These are phyloP conservation scores for Hsuehochloa calcarea DNA, from an alignment of 176 grass and related monocot species.

Conservation along the genomic window DNA sequence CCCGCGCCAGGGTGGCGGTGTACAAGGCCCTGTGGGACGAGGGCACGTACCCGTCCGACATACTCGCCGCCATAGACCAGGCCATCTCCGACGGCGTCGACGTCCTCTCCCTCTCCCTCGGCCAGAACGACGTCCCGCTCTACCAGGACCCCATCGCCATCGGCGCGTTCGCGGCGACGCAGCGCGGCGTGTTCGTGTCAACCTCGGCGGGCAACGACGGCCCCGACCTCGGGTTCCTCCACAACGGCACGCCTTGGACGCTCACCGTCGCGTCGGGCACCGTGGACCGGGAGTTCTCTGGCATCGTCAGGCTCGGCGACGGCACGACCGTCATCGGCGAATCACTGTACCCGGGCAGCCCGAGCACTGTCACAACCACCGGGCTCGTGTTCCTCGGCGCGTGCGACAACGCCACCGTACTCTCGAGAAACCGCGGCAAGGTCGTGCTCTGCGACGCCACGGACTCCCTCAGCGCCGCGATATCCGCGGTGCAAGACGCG, in stretches of 20 bases:
- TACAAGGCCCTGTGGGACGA: conserved; percentile 75
- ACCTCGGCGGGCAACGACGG: conserved; percentile 73
- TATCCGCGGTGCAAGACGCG: background rate
- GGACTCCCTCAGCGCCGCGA: conserved; percentile 16
- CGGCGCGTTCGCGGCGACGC: conserved; percentile 67
- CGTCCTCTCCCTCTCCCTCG: conserved; percentile 72
- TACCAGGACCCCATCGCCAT: conserved; percentile 61
- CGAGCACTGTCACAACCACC: background rate
- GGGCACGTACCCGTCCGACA: conserved; percentile 50
- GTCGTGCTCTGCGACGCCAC: conserved; percentile 53
- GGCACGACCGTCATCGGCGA: conserved; percentile 43
- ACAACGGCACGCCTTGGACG: conserved; percentile 74
- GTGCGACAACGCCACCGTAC: conserved; percentile 44
- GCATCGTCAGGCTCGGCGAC: conserved; percentile 47
- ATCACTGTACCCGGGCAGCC: conserved; percentile 49
- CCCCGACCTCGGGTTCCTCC: conserved; percentile 48
- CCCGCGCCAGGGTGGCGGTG: conserved; percentile 60
- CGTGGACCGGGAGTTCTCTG: conserved; percentile 44
- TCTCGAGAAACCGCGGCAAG: conserved; percentile 39
- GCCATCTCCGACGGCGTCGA: conserved; percentile 84
- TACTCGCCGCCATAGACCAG: conserved; percentile 69
- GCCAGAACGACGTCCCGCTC: conserved; percentile 9
- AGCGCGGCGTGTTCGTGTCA: conserved; percentile 64
- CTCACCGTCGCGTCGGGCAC: conserved; percentile 59
- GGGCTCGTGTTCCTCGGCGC: conserved; percentile 48